Evolutionary conservation across 2,329 filamentous ascomycete genomes (phyloP), one percentile per base, ranked within the genome.

Genomic region (Nemania abortiva): DNA sequence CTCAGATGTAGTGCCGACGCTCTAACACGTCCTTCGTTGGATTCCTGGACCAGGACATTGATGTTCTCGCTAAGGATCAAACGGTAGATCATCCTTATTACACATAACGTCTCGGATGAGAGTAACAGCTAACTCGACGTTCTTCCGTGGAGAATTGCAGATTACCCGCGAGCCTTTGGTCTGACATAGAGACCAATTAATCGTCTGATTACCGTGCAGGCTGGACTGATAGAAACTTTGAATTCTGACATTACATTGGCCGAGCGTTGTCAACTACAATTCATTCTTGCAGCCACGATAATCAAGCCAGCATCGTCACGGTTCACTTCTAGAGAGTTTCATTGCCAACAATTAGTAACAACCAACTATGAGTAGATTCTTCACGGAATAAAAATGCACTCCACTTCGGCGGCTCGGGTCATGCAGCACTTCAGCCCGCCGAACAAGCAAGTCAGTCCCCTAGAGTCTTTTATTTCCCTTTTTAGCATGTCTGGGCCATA

Each of bases 321-420:
- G 29, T 61, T 39, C 9, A 47, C 9, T 56, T 37, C 37, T 27
- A 31, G 9, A 63, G 18, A 24, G 27, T 18, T 9, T 24, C 18
- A 47, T 24, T 34, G 15, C 6, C 58, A 64, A 59, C 20, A 18
- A 20, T 24, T 34, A 20, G 11, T 63, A 64, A 59, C 20, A 22
- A 20, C 2, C 11, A 20, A 22, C 42, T 6, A 15, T 3, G 24
- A 3, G 42, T 20, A 68, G 55, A 50, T 68, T 7, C 7, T 68
- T 6, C 65, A 68, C 27, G 61, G 65, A 29, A 10, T 68, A 3
- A n/a, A n/a, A n/a, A 49, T 56, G 60, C 60, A 60, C 58, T 20
- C 15, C 2, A 22, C 0, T 27, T 1, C 6, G 24, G 24, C 24
- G 5, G 24, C 24, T 27, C 42, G 58, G 2, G 0, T 42, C 15